Conservation (phyloP, 352 stramenopile genomes). For the Blastocystis sp. region DNA sequence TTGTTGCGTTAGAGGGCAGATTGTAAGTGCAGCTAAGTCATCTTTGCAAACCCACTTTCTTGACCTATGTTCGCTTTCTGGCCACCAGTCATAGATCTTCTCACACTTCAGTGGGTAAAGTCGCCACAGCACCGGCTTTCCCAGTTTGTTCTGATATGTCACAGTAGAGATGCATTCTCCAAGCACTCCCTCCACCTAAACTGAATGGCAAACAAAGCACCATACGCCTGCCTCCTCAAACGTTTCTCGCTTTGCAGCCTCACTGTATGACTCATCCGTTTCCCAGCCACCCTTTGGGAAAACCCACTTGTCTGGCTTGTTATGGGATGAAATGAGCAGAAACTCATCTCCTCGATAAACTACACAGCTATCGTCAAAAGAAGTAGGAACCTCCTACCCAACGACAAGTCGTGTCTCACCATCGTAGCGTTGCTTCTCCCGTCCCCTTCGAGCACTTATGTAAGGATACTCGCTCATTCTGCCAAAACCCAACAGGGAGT, state of each 20-base stretch:
- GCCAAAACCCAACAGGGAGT: not conserved
- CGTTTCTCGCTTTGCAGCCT: constrained; percentile 81
- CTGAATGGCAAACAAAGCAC: not conserved
- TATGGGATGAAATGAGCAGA: constrained; percentile 81
- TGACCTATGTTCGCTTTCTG: constrained; percentile 10
- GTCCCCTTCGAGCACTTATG: constrained; percentile 68
- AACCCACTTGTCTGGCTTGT: constrained; percentile 80
- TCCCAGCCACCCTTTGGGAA: constrained; percentile 93
- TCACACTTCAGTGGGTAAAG: not conserved
- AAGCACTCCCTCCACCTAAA: not conserved
- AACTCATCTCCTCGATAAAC: constrained; percentile 61
- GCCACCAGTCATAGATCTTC: constrained; percentile 55
- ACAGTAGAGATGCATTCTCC: constrained; percentile 39
- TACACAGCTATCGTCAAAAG: not conserved
- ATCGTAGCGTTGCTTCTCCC: constrained; percentile 72
- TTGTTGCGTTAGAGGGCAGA: not conserved
- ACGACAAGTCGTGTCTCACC: constrained; percentile 68
- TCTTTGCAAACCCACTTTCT: constrained; percentile 35
- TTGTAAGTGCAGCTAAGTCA: not conserved
- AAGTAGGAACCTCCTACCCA: constrained; percentile 65
- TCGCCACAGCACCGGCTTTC: constrained; percentile 10
- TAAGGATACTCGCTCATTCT: constrained; percentile 44
- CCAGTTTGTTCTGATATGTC: constrained; percentile 36
- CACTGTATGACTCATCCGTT: constrained; percentile 79
- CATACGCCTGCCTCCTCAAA: constrained; percentile 83